A percentile compares a stretch with the other conserved stretches of the same genome.
These are phyloP conservation scores for Kwoniella sp. DNA, from an alignment of 768 basidiomycete genomes.

Conservation along the genomic window DNA sequence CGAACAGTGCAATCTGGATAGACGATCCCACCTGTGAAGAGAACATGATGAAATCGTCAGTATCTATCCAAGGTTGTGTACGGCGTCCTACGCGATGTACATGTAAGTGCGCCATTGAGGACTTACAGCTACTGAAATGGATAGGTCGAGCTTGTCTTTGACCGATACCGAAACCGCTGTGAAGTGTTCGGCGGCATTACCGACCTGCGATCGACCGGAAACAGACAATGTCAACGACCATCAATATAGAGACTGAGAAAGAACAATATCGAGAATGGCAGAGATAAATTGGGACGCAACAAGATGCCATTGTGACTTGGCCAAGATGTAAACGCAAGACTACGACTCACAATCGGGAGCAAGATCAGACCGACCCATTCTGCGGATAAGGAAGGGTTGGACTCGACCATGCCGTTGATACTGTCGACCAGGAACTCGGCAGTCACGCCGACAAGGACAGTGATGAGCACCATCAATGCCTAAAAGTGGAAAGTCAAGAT, in stretches of 20 bases:
- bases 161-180: constrained; percentile 90
- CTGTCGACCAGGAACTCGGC: constrained; percentile 76
- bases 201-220: too few species aligned
- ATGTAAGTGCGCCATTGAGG: constrained; percentile 58
- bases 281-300: constrained; percentile 65
- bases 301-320: constrained; percentile 49
- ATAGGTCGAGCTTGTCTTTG: constrained; percentile 80
- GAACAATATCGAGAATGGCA: background rate
- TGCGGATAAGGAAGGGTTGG: constrained; percentile 64
- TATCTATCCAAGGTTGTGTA: background rate
- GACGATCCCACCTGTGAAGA: constrained; percentile 71
- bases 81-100: too few species aligned
- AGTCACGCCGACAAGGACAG: constrained; percentile 62
- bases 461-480: constrained; percentile 45
- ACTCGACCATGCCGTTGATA: constrained; percentile 70
- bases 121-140: constrained; percentile 85
- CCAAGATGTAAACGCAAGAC: background rate
- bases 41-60: constrained; percentile 57
- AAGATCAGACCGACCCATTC: constrained; percentile 89
- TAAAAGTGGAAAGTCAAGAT: too few species aligned
- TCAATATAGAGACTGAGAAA: too few species aligned
- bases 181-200: constrained; percentile 67
- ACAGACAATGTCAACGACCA: too few species aligned
- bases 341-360: constrained; percentile 72
- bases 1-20: constrained; percentile 62